phyloP scores from a whole-genome alignment of 306 rosid genomes.

The Acmispon strigosus region DNA sequence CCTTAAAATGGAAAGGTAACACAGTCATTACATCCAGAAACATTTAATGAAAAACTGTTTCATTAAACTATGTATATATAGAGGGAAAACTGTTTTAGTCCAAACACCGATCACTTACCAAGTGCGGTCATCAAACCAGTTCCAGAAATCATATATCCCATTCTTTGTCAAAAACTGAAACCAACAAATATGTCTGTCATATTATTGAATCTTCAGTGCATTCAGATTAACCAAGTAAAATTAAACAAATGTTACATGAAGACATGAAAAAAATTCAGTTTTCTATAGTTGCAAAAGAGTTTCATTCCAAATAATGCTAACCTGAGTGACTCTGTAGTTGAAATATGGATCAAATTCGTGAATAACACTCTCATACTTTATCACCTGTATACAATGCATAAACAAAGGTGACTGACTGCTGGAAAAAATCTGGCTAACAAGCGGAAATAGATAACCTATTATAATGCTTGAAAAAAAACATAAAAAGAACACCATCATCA shows the following conservation, averaged over 20 bases:
- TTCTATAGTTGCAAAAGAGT: neutral
- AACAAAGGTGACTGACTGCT: neutral
- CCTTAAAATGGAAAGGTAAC: slow-evolving; percentile 40
- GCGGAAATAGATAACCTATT: neutral
- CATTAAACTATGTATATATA: neutral
- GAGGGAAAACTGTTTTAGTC: neutral
- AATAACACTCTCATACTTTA: slow-evolving; percentile 96
- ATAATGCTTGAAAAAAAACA: neutral
- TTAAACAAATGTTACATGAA: neutral
- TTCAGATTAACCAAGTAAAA: slow-evolving; percentile 1
- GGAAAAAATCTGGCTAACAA: neutral
- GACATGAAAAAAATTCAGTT: neutral
- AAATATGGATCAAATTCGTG: slow-evolving; percentile 98
- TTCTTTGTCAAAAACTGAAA: slow-evolving; percentile 90
- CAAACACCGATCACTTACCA: slow-evolving; percentile 49
- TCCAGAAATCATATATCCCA: slow-evolving; percentile 97
- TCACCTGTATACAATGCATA: slow-evolving; percentile 58
- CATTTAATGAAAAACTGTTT: slow-evolving; percentile 14
- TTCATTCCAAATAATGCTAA: slow-evolving; percentile 32
- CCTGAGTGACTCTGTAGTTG: slow-evolving; percentile 99
- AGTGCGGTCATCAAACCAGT: slow-evolving; percentile 98
- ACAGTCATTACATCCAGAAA: slow-evolving; percentile 4
- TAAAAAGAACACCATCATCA: neutral
- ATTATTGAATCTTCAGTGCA: neutral
- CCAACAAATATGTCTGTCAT: slow-evolving; percentile 35